phyloP scores from a whole-genome alignment of 768 basidiomycete species.

The Mycena olivaceomarginata region DNA sequence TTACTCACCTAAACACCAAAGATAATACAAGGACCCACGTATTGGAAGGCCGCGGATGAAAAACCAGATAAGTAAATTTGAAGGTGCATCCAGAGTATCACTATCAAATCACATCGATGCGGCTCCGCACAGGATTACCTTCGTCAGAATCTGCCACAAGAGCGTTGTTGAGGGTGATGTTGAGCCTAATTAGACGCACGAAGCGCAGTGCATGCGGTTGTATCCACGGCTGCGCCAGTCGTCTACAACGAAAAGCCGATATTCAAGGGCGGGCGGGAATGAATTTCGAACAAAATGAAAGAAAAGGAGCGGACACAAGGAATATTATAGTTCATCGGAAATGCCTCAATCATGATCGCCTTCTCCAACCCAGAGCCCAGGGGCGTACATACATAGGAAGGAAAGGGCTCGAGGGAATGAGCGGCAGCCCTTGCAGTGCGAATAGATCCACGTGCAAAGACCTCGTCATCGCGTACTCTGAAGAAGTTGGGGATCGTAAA shows the following conservation, averaged over 20 bases:
- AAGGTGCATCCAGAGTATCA: background rate
- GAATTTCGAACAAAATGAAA: background rate
- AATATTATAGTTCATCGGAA: background rate
- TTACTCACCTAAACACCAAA: background rate
- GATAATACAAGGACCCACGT: constrained; percentile 3
- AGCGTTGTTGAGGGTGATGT: background rate
- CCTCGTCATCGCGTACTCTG: too few relatives aligned
- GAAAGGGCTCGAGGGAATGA: background rate
- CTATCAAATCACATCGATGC: constrained; percentile 17
- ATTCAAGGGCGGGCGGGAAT: background rate
- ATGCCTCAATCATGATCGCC: constrained; percentile 15
- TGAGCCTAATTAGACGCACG: constrained; percentile 3
- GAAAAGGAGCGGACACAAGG: background rate
- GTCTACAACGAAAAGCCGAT: background rate
- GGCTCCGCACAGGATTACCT: constrained; percentile 10
- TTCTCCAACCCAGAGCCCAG: constrained; percentile 4
- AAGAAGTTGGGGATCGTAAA: background rate
- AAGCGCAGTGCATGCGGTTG: constrained; percentile 2
- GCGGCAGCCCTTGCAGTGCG: background rate
- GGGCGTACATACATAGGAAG: background rate
- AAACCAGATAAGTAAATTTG: constrained; percentile 4
- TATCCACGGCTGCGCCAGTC: background rate
- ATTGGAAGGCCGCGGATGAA: background rate
- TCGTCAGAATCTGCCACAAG: background rate
- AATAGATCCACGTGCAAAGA: constrained; percentile 21